phyloP scores from a whole-genome alignment of 345 rosid species.

The Lepidium aucheri region DNA sequence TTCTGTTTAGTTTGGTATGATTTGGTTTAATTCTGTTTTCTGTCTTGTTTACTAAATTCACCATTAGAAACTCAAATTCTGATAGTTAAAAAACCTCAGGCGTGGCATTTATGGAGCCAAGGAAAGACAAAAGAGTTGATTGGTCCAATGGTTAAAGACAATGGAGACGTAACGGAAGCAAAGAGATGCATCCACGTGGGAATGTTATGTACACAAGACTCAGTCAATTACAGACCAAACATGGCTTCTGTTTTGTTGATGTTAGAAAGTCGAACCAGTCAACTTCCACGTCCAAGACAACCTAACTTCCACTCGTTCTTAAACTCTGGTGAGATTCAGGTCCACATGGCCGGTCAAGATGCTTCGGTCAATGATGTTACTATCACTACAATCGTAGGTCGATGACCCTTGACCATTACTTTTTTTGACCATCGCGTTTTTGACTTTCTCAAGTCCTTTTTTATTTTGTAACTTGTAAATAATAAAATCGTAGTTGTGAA shows the following conservation, averaged over 20 bases:
- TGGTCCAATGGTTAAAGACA: slow-evolving; percentile 36
- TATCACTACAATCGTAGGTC: slow-evolving; percentile 40
- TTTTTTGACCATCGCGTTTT: neutral
- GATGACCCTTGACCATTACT: slow-evolving; percentile 20
- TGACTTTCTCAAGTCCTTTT: neutral
- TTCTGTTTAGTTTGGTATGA: too few species aligned
- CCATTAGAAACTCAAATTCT: neutral
- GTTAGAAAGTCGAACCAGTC: slow-evolving; percentile 30
- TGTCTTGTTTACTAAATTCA: too few species aligned
- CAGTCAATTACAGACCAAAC: slow-evolving; percentile 37
- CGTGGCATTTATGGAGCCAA: slow-evolving; percentile 47
- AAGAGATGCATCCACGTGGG: slow-evolving; percentile 45
- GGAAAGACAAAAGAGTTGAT: slow-evolving; percentile 35
- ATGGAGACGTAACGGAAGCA: slow-evolving; percentile 25
- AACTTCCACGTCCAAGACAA: slow-evolving; percentile 31
- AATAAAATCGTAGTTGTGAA: too few species aligned
- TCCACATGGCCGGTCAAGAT: slow-evolving; percentile 35
- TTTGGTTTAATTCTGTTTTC: too few species aligned
- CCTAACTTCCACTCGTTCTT: slow-evolving; percentile 35
- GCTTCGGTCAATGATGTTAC: slow-evolving; percentile 52
- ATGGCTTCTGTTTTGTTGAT: slow-evolving; percentile 35
- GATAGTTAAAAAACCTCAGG: slow-evolving; percentile 21
- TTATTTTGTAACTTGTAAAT: too few species aligned
- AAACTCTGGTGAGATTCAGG: slow-evolving; percentile 27
- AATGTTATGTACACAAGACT: slow-evolving; percentile 50